Base-by-base conservation (phyloP, 2,329 filamentous ascomycete species). In the Chaetomium sp. region DNA sequence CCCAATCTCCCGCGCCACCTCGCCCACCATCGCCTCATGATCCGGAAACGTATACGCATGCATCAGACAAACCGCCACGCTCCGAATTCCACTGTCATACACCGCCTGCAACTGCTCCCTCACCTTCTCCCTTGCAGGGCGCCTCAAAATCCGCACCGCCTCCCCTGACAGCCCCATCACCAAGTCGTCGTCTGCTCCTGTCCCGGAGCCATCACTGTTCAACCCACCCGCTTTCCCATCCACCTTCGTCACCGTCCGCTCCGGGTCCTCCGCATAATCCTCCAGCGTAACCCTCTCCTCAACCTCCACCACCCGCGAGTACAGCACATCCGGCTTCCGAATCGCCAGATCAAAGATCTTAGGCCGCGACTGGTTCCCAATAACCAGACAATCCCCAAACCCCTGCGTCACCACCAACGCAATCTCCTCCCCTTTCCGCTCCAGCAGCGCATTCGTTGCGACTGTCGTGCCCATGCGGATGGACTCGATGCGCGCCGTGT, bases 401-500 rank as follows among this genome's bases (percentile, higher is more conserved):
- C 91, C 91, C 62, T 85, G 86, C 1, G 89, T 96, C 9, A 95
- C 89, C 1, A 96, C 83, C 71, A 96, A 80, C 11, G 89, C 91
- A 67, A 94, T 92, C 63, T 83, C 84, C 73, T 95, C 91, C 48
- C 91, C 91, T 71, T 96, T 96, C 56, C 91, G 79, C 71, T 96
- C 91, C 2, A 96, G 78, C 54, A 96, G 73, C 0, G 91, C 91
- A 70, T 96, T 96, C 0, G 91, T 96, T 8, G 91, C 91, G 10
- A 96, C 91, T 0, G 91, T 96, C 1, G 91, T 96, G 45, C 91
- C 91, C 91, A 96, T 96, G 48, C 91, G 86, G 68, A 96, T 96
- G 54, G 88, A 91, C 64, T 94, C 89, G 64, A 96, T 95, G 66
- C 85, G 74, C 14, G 84, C 82, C 1, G 91, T 96, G 69, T 96